Base-by-base conservation (phyloP, 768 basidiomycete species). In the Xanthoconium stramineum region DNA sequence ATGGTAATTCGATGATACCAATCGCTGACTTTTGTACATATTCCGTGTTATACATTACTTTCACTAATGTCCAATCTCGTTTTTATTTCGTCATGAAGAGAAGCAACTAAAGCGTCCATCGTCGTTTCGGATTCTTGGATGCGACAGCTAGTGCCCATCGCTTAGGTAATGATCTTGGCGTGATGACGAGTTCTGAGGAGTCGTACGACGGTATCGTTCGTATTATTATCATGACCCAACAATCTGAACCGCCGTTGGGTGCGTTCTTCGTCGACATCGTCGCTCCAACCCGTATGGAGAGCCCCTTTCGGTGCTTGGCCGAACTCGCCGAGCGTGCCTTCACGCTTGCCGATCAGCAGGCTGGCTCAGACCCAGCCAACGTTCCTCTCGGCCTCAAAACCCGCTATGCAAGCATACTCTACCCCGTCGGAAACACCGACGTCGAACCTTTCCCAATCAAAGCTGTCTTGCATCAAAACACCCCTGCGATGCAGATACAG, bases 311-410 rank as follows among this genome's bases (percentile, higher is more conserved):
- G 3, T 43, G 35, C 47, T 50, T 66, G n/a, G 47, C 56, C 1
- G 60, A 65, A 19, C 66, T 66, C 36, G 58, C 58, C 39, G 60
- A 62, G 47, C 56, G 37, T 24, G 66, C 58, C n/a, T 66, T 66
- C 32, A n/a, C 38, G 1, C 63, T 65, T 3, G 52, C 33, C 17
- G 50, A 54, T 32, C 39, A 58, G 29, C 55, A 50, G 2, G 52
- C 42, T 30, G 52, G 17, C 8, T n/a, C 56, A 6, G 45, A 52
- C 9, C 15, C 54, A 13, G 4, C 47, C 47, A 33, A 3, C 46
- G 24, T 35, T 6, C 19, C 58, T 24, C 39, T 20, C 0, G 35
- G 38, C 15, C 20, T 45, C 61, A 57, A 36, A 45, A 46, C 44
- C 40, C 65, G 56, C 38, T 54, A 58, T 28, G 65, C 60, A 1